phyloP scores from a whole-genome alignment of 2,329 filamentous ascomycete genomes.

The Trichoderma semiorbis region DNA sequence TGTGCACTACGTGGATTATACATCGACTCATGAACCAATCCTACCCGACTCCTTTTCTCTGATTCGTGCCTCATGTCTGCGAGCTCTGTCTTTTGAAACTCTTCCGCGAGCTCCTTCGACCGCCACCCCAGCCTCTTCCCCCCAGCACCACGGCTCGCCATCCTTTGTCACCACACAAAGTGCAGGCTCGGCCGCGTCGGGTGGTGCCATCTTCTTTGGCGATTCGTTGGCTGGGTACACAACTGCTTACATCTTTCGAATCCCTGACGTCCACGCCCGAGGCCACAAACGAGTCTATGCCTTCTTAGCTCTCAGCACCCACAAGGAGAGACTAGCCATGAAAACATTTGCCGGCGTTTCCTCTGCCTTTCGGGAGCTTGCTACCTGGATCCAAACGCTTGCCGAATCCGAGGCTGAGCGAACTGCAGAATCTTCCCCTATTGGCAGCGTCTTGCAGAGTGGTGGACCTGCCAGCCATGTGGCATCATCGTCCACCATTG shows the following conservation, averaged over 20 bases:
- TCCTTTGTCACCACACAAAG: slow-evolving; percentile 54
- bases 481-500: slow-evolving; percentile 28
- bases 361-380: slow-evolving; percentile 60
- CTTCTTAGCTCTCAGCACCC: slow-evolving; percentile 62
- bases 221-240: slow-evolving; percentile 64
- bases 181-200: slow-evolving; percentile 53
- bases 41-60: slow-evolving; percentile 62
- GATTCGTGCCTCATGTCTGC: slow-evolving; percentile 62
- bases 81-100: slow-evolving; percentile 64
- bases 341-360: slow-evolving; percentile 62
- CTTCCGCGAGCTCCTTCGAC: slow-evolving; percentile 54
- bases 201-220: slow-evolving; percentile 66
- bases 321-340: slow-evolving; percentile 63
- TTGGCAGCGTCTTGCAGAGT: slow-evolving; percentile 39
- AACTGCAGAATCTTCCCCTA: slow-evolving; percentile 43
- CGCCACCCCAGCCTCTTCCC: slow-evolving; percentile 37
- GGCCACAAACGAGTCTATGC: slow-evolving; percentile 68
- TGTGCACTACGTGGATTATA: slow-evolving; percentile 64
- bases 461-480: background rate
- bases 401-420: slow-evolving; percentile 62
- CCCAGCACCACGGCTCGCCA: slow-evolving; percentile 38
- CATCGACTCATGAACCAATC: slow-evolving; percentile 63
- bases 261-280: slow-evolving; percentile 63
- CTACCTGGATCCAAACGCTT: slow-evolving; percentile 62
- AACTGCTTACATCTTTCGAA: slow-evolving; percentile 67